These are phyloP conservation scores for Pythium sukuiense DNA, from an alignment of 352 stramenopile species.

Conservation along the genomic window DNA sequence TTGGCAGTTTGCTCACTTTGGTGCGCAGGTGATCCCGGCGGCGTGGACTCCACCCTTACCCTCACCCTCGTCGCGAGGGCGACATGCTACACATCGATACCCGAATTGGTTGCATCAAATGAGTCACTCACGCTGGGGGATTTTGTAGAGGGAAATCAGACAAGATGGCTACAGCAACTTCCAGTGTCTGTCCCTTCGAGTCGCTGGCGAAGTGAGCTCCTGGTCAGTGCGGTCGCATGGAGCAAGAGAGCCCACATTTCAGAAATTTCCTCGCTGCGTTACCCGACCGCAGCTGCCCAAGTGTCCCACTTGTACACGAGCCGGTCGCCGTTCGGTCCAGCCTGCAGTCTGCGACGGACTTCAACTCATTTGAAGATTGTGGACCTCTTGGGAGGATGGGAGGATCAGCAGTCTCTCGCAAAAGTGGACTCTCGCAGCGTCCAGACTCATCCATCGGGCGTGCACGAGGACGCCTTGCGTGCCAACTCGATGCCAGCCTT, in stretches of 20 bases:
- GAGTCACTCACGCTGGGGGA: too few relatives aligned
- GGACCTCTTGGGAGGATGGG: slow-evolving; percentile 1
- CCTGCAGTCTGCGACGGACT: background rate
- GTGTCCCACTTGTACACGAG: background rate
- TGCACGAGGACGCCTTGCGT: too few relatives aligned
- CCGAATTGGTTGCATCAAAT: too few relatives aligned
- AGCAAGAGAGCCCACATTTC: background rate
- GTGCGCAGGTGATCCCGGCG: too few relatives aligned
- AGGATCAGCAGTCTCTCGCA: background rate
- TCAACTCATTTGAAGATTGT: background rate
- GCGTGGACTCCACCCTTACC: too few relatives aligned
- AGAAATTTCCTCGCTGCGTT: slow-evolving; percentile 3
- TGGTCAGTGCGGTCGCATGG: background rate
- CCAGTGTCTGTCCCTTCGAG: background rate
- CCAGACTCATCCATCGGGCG: background rate
- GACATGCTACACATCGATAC: background rate
- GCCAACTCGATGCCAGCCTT: background rate
- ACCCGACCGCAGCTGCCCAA: slow-evolving; percentile 1
- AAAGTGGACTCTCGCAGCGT: slow-evolving; percentile 2
- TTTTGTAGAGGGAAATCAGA: background rate
- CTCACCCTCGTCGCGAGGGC: too few relatives aligned
- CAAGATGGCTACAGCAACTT: background rate
- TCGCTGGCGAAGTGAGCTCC: background rate
- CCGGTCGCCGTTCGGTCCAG: background rate
- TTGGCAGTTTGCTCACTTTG: too few relatives aligned